A percentile compares a stretch with the other conserved stretches of the same genome.
Evolutionary conservation across 73 alveolate species (phyloP).

Genomic region (Symbiodinium natans): DNA sequence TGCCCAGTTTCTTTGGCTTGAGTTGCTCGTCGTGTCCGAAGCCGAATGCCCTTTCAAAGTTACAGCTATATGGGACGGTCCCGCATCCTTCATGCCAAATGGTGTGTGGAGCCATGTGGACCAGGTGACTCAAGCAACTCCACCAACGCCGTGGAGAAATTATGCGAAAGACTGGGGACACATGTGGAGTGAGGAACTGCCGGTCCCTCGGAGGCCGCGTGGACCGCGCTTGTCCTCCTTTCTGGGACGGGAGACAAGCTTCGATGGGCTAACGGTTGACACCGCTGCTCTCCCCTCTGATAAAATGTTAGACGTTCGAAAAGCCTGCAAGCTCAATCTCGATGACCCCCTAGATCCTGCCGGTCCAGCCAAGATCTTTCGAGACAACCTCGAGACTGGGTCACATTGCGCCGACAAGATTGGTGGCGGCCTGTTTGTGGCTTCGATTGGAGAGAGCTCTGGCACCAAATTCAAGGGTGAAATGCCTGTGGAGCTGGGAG

Average conservation of each 20-base stretch:
- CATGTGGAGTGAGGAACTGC: not conserved
- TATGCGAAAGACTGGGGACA: not conserved
- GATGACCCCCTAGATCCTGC: not conserved
- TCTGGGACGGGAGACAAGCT: not conserved
- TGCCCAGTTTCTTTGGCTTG: too few species aligned
- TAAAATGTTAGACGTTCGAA: not conserved
- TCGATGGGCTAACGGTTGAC: not conserved
- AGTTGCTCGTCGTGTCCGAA: too few species aligned
- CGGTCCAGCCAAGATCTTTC: not conserved
- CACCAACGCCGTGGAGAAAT: not conserved
- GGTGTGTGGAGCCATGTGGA: slow-evolving; percentile 2
- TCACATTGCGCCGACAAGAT: not conserved
- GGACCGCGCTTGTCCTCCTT: not conserved
- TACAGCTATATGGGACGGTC: not conserved
- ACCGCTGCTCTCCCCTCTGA: not conserved
- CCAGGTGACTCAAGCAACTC: not conserved
- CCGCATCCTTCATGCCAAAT: not conserved
- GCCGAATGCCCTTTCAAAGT: not conserved
- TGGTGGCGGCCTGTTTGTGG: not conserved
- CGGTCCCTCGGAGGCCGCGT: not conserved
- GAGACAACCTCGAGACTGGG: not conserved
- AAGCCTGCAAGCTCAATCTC: not conserved
- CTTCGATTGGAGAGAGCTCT: not conserved
- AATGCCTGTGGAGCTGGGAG: not conserved
- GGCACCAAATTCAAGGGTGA: not conserved